These are phyloP conservation scores for Cenchrus purpureus DNA, from an alignment of 176 grass and related monocot genomes.

Conservation along the genomic window DNA sequence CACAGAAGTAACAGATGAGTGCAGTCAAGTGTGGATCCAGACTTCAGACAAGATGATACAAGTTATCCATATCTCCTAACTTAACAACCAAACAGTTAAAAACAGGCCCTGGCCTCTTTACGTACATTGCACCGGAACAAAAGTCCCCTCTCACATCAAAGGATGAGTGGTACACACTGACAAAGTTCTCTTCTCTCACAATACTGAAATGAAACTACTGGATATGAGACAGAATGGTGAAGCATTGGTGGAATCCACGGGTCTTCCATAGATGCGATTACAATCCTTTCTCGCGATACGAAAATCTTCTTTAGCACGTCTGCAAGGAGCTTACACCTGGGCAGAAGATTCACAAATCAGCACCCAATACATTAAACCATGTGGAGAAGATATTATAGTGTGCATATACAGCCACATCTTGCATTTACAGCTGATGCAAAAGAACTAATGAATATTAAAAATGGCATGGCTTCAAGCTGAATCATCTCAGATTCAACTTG, in stretches of 20 bases:
- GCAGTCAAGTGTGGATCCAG: neutral
- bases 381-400: neutral
- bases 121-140: constrained; percentile 32
- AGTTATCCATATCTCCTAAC: constrained; percentile 44
- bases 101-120: constrained; percentile 25
- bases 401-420: neutral
- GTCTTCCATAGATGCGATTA: constrained; percentile 9
- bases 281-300: neutral
- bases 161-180: constrained; percentile 23
- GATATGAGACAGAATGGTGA: neutral
- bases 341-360: neutral
- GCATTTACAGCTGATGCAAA: neutral
- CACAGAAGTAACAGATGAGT: neutral
- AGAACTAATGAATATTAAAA: neutral
- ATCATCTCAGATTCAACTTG: neutral
- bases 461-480: neutral
- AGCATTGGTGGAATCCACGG: neutral
- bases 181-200: constrained; percentile 28
- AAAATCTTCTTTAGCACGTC: constrained; percentile 30
- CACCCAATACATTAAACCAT: neutral
- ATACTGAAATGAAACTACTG: constrained; percentile 15
- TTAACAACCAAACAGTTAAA: constrained; percentile 32
- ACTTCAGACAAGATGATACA: constrained; percentile 18
- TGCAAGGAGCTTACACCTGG: constrained; percentile 40
- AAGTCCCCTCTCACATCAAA: constrained; percentile 35